A percentile compares a stretch with the other conserved stretches of the same genome.
Evolutionary conservation across 306 rosid genomes (phyloP).

Genomic region (Medicago ruthenica): DNA sequence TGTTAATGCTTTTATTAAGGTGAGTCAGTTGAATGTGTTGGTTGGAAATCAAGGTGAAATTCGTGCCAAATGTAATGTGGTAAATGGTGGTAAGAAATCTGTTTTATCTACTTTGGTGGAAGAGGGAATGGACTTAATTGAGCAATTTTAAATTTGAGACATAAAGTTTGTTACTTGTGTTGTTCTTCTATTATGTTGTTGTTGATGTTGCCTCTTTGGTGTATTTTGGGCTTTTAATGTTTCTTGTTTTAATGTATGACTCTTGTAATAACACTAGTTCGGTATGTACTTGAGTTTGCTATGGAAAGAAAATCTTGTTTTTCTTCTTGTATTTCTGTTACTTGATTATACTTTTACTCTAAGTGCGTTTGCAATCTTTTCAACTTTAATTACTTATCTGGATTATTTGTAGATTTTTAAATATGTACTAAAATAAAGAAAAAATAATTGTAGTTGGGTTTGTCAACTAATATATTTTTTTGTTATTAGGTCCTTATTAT

Average conservation of each 20-base stretch:
- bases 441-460: too few species aligned
- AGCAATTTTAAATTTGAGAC: constrained; percentile 8
- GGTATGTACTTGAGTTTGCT: background rate
- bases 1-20: constrained; percentile 49
- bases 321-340: background rate
- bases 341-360: too few species aligned
- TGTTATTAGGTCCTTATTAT: too few species aligned
- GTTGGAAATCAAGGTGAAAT: constrained; percentile 61
- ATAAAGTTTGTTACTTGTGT: background rate
- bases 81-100: constrained; percentile 37
- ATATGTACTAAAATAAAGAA: too few species aligned
- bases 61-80: constrained; percentile 57
- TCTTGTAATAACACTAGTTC: background rate
- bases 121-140: constrained; percentile 28
- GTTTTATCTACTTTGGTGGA: constrained; percentile 38
- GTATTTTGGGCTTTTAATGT: background rate
- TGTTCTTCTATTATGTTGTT: background rate
- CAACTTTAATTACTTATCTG: too few species aligned
- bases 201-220: background rate
- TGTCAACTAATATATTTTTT: too few species aligned
- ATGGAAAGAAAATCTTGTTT: background rate
- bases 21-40: constrained; percentile 69
- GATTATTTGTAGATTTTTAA: too few species aligned
- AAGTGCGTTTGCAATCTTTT: too few species aligned
- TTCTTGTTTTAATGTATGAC: background rate